Conservation (phyloP, 2,329 filamentous ascomycete genomes). For the Lasiodiplodia citricola region DNA sequence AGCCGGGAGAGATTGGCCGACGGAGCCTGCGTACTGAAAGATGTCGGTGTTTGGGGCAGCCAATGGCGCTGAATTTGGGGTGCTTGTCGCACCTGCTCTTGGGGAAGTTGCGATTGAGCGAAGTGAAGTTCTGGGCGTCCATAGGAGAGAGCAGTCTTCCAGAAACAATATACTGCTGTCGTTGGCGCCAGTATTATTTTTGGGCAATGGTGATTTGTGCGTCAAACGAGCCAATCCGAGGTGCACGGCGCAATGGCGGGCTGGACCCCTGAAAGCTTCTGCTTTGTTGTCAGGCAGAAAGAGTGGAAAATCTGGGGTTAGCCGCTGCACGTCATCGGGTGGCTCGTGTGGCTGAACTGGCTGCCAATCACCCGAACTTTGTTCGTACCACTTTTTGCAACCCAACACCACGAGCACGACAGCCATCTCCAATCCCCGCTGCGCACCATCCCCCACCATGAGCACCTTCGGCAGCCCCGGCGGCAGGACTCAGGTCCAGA, state of each 20-base stretch:
- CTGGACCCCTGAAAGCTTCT: background rate
- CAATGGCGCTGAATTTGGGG: too few relatives aligned
- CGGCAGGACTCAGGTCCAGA: slow-evolving; percentile 65
- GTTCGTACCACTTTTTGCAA: slow-evolving; percentile 16
- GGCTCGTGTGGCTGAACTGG: background rate
- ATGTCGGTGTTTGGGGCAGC: too few relatives aligned
- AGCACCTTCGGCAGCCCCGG: slow-evolving; percentile 75
- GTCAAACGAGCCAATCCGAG: slow-evolving; percentile 12
- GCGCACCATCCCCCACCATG: slow-evolving; percentile 45
- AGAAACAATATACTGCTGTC: too few relatives aligned
- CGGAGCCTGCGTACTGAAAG: too few relatives aligned
- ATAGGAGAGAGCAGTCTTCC: too few relatives aligned
- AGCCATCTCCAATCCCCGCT: background rate
- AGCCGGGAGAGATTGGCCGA: too few relatives aligned
- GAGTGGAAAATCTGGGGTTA: slow-evolving; percentile 17
- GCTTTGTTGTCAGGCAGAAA: slow-evolving; percentile 7
- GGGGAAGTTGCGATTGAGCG: too few relatives aligned
- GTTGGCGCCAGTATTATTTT: too few relatives aligned
- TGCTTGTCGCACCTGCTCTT: too few relatives aligned
- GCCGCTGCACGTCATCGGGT: slow-evolving; percentile 13
- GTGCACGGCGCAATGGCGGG: background rate
- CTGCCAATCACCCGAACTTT: slow-evolving; percentile 13
- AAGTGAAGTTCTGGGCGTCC: too few relatives aligned
- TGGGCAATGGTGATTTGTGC: background rate
- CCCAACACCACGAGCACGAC: background rate